Base-by-base conservation (phyloP, 768 basidiomycete genomes). In the Termitomyces sp. region DNA sequence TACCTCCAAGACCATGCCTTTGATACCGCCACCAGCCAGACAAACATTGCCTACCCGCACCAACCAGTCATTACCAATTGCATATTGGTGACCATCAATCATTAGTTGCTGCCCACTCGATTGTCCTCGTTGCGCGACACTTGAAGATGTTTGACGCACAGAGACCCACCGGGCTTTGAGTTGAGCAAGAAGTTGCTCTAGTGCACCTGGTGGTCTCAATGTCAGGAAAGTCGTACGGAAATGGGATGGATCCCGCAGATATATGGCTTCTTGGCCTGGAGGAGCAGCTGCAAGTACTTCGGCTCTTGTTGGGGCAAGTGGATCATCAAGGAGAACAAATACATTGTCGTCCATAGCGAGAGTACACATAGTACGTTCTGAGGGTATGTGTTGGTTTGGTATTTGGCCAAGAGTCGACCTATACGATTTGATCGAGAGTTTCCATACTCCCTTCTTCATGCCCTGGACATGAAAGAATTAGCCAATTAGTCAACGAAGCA, bases 1-100 rank as follows among this genome's bases (percentile, higher is more conserved):
- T 58, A 89, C 90, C 83, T 93, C 90, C 28, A 93, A 74, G 41
- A 93, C 75, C 87, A 93, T 90, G n/a, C 90, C 90, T 65, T 85
- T 90, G 3, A 88, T 76, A 6, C 82, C 82, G 33, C 90, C 89
- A 22, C 89, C 88, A 22, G 87, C 81, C 20, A 90, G 74, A 44
- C 83, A 79, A 38, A 93, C 90, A 68, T 90, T 90, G 9, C 90
- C 90, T 35, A 85, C 83, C 16, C 90, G 79, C 9, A 93, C 86
- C 18, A 92, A 71, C 88, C 91, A 93, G 67, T 93, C 90, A 36
- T 74, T 86, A 1, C 90, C 90, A 54, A 93, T 89, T 18, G 82
- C 71, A 66, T 84, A 92, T n/a, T 88, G 77, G 53, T 79, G 72
- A 0, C 90, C 90, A 54, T 92, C 90, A 32, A 93, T 82, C 18